Evolutionary conservation across 139 green algal genomes (phyloP).

Genomic region (Chlamydomonas eustigma): DNA sequence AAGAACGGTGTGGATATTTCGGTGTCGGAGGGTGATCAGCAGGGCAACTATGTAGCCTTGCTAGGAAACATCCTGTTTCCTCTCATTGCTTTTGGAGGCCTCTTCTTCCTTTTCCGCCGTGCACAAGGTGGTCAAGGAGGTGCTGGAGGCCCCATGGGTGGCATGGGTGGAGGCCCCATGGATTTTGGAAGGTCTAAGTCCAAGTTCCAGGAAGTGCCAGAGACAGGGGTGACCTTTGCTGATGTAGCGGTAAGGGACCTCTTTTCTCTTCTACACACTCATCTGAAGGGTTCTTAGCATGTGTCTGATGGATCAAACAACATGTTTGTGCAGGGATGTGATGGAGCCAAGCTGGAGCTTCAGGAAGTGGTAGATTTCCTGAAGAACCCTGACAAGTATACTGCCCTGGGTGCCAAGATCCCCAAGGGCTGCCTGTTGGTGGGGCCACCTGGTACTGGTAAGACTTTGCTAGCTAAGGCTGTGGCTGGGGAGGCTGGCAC

Average conservation of each 20-base stretch:
- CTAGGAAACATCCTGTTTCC: constrained; percentile 99
- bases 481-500: constrained; percentile 95
- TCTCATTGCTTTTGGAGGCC: constrained; percentile 93
- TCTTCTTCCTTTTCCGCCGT: constrained; percentile 97
- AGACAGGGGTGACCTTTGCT: constrained; percentile 96
- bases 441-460: constrained; percentile 86
- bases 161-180: constrained; percentile 77
- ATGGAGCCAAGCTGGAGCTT: constrained; percentile 96
- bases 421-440: constrained; percentile 94
- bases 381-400: constrained; percentile 99
- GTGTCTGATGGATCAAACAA: neutral
- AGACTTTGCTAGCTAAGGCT: constrained; percentile 96
- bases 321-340: constrained; percentile 62
- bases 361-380: constrained; percentile 98
- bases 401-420: constrained; percentile 94
- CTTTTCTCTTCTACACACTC: too few relatives aligned
- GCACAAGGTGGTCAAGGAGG: constrained; percentile 28
- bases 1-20: constrained; percentile 80
- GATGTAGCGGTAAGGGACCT: constrained; percentile 81
- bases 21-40: constrained; percentile 71
- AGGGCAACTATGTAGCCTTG: constrained; percentile 90
- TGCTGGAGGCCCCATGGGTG: constrained; percentile 28
- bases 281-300: neutral
- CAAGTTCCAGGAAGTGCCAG: constrained; percentile 99
- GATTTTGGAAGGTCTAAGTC: constrained; percentile 96